phyloP scores from a whole-genome alignment of 2,329 filamentous ascomycete genomes.

The Sarocladium strictum region DNA sequence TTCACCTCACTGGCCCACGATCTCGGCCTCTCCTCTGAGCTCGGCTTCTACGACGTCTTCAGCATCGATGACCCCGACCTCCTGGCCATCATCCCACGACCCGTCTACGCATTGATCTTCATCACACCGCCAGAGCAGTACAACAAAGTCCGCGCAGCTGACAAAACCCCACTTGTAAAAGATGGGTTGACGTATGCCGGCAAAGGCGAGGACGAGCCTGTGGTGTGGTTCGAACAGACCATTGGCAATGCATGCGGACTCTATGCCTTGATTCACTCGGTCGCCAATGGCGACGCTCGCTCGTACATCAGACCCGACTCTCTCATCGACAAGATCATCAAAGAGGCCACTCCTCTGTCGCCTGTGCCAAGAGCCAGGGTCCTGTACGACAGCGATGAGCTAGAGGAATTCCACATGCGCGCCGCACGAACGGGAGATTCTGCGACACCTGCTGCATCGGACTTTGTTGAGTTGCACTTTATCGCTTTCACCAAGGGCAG shows the following conservation, averaged over 20 bases:
- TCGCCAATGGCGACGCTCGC: slow-evolving; percentile 61
- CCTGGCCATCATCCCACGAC: slow-evolving; percentile 66
- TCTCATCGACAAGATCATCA: slow-evolving; percentile 52
- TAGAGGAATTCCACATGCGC: slow-evolving; percentile 68
- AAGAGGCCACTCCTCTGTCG: slow-evolving; percentile 53
- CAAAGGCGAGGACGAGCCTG: slow-evolving; percentile 45
- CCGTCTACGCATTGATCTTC: slow-evolving; percentile 70
- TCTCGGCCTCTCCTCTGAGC: slow-evolving; percentile 60
- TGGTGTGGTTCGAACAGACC: slow-evolving; percentile 81
- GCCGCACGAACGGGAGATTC: slow-evolving; percentile 67
- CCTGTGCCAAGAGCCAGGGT: slow-evolving; percentile 59
- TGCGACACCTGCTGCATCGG: slow-evolving; percentile 53
- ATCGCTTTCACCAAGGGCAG: slow-evolving; percentile 71
- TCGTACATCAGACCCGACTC: slow-evolving; percentile 47
- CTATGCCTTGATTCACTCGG: slow-evolving; percentile 68
- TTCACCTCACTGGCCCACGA: slow-evolving; percentile 67
- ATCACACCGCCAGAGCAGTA: slow-evolving; percentile 61
- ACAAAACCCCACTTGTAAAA: slow-evolving; percentile 17
- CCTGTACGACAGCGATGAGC: slow-evolving; percentile 61
- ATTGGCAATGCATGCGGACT: slow-evolving; percentile 79
- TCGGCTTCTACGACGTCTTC: slow-evolving; percentile 78
- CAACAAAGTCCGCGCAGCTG: slow-evolving; percentile 33
- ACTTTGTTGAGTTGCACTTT: slow-evolving; percentile 66
- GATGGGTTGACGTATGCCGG: slow-evolving; percentile 25
- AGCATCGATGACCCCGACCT: slow-evolving; percentile 71